A percentile compares a stretch with the other conserved stretches of the same genome.
Conservation (phyloP, 2,329 filamentous ascomycete species). For the Trematosphaeria pertusa region DNA sequence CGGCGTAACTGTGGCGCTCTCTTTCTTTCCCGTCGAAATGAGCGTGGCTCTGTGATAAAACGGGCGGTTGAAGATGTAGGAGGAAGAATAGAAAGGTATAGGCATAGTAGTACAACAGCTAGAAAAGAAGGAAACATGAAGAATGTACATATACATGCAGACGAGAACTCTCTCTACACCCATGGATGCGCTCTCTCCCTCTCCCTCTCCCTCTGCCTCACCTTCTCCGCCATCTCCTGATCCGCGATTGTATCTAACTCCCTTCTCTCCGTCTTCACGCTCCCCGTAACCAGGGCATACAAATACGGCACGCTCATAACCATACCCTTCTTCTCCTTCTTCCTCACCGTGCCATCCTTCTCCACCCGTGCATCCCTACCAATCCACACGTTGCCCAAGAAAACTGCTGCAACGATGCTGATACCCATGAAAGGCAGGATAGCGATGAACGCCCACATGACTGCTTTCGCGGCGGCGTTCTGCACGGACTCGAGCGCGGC, state of each 20-base stretch:
- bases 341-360: constrained; percentile 27
- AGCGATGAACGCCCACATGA: constrained; percentile 71
- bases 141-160: neutral
- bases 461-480: constrained; percentile 59
- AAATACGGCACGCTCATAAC: constrained; percentile 30
- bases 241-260: constrained; percentile 24
- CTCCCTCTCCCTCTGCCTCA: constrained; percentile 9
- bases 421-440: constrained; percentile 66
- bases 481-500: constrained; percentile 49
- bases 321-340: constrained; percentile 20
- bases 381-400: constrained; percentile 62
- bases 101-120: no score
- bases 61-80: no score
- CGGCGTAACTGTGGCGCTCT: no score
- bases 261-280: constrained; percentile 14
- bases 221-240: constrained; percentile 12
- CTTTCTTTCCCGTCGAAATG: no score
- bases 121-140: no score
- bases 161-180: neutral
- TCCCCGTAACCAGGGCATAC: constrained; percentile 20
- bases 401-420: constrained; percentile 52
- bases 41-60: no score
- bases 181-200: constrained; percentile 10
- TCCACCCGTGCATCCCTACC: constrained; percentile 39
- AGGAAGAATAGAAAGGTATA: no score